Conservation (phyloP, 2,329 filamentous ascomycete species). For the Cytospora mali region DNA sequence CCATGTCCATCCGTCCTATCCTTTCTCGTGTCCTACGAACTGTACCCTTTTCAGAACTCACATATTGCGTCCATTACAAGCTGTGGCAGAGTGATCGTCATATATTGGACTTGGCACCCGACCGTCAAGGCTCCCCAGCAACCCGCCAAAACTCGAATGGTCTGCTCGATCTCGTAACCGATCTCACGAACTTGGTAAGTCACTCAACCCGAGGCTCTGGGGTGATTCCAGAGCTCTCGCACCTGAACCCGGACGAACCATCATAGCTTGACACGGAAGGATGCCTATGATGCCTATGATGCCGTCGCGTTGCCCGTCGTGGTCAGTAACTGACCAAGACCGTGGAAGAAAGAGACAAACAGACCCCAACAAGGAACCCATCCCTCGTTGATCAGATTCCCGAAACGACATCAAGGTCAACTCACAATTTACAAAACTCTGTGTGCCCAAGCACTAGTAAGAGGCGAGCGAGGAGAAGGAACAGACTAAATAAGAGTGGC, state of each 20-base stretch:
- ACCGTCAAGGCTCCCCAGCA: neutral
- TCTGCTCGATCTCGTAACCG: neutral
- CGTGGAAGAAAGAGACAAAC: neutral
- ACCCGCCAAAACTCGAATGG: conserved; percentile 10
- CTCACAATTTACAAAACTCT: neutral
- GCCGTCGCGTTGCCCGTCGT: neutral
- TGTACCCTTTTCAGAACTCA: conserved; percentile 13
- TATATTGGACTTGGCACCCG: conserved; percentile 9
- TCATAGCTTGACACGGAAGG: neutral
- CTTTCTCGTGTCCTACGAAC: neutral
- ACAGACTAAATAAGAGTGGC: conserved; percentile 8
- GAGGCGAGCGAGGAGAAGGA: conserved; percentile 6
- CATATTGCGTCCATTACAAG: conserved; percentile 9
- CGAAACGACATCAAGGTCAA: neutral
- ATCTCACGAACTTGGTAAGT: neutral
- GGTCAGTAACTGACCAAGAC: conserved; percentile 10
- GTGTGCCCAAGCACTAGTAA: conserved; percentile 13
- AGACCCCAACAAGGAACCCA: neutral
- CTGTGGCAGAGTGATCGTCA: conserved; percentile 4
- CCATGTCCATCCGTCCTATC: neutral
- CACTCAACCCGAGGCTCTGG: neutral
- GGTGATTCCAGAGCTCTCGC: neutral
- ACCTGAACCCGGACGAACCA: neutral
- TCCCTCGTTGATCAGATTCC: neutral
- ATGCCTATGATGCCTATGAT: neutral